phyloP scores from a whole-genome alignment of 2,329 filamentous ascomycete genomes.

The Paecilomyces niveus region DNA sequence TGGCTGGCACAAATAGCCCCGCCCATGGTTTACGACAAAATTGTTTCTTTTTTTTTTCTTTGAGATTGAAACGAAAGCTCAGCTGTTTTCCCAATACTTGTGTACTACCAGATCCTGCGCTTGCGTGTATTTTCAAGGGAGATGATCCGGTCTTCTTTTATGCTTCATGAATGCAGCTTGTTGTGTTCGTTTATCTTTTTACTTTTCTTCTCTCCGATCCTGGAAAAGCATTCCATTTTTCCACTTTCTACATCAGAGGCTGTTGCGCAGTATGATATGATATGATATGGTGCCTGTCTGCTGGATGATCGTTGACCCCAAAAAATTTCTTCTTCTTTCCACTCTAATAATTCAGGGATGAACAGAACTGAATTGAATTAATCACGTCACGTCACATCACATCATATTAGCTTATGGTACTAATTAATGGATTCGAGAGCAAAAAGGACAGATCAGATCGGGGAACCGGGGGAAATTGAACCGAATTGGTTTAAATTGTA shows the following conservation, averaged over 20 bases:
- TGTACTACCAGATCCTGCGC: background rate
- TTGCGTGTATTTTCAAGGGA: background rate
- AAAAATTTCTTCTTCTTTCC: background rate
- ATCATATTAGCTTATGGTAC: background rate
- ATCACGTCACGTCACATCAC: background rate
- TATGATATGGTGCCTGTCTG: too few relatives aligned
- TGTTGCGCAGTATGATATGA: too few relatives aligned
- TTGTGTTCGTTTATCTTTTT: background rate
- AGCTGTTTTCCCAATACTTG: background rate
- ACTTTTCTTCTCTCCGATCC: background rate
- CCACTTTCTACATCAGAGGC: background rate
- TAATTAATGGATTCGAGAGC: too few relatives aligned
- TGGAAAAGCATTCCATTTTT: conserved; percentile 1
- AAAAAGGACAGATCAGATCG: too few relatives aligned
- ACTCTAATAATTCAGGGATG: background rate
- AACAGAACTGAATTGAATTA: background rate
- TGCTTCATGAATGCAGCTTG: background rate
- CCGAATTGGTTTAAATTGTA: too few relatives aligned
- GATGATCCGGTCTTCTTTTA: background rate
- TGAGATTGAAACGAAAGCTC: background rate
- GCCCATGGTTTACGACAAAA: background rate
- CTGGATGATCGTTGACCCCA: too few relatives aligned
- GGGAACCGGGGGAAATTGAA: too few relatives aligned
- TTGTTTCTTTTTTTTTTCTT: background rate
- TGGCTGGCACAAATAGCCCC: background rate